These are phyloP conservation scores for Phalaenopsis aphrodite DNA, from an alignment of 106 monocot genomes.

Conservation along the genomic window DNA sequence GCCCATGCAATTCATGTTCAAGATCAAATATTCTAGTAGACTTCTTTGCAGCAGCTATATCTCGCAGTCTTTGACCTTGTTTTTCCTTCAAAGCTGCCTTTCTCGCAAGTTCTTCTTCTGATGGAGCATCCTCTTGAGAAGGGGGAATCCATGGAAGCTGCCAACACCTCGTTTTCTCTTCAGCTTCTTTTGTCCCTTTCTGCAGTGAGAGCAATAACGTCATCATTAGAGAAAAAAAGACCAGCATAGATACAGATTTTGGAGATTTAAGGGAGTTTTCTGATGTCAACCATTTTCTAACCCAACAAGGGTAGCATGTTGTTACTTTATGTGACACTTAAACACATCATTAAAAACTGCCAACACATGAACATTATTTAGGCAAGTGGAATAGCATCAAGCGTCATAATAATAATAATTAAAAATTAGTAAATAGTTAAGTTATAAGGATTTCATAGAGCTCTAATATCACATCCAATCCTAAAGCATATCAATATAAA, in stretches of 20 bases:
- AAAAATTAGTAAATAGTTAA: no score
- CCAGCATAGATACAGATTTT: neutral
- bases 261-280: neutral
- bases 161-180: constrained; percentile 81
- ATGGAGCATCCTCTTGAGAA: constrained; percentile 65
- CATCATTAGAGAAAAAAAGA: neutral
- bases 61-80: constrained; percentile 83
- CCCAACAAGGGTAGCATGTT: neutral
- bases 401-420: no score
- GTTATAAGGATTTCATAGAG: no score
- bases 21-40: constrained; percentile 56
- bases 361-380: no score
- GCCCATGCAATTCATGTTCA: constrained; percentile 56
- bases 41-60: constrained; percentile 83
- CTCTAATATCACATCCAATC: no score
- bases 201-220: constrained; percentile 19
- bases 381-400: no score
- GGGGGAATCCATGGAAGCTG: constrained; percentile 89
- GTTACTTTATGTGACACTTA: no score
- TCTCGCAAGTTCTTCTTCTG: constrained; percentile 91
- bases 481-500: no score
- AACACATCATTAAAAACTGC: no score
- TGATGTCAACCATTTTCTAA: neutral
- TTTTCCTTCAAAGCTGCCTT: constrained; percentile 83
- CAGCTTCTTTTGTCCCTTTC: constrained; percentile 68